A percentile compares a stretch with the other conserved stretches of the same genome.
Evolutionary conservation across 768 basidiomycete genomes (phyloP).

Genomic region (Hygrocybe coccinea): DNA sequence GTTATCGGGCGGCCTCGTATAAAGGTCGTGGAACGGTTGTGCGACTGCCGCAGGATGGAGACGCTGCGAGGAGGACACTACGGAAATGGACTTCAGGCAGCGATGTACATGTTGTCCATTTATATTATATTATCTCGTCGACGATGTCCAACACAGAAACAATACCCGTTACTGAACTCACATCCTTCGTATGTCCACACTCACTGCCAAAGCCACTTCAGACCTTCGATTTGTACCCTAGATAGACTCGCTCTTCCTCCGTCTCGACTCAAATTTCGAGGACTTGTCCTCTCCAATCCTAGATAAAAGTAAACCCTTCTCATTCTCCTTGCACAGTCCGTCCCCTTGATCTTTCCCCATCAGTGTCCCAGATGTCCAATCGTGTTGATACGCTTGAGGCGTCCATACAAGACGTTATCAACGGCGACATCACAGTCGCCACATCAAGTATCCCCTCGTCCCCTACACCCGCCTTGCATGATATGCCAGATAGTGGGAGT

Average conservation of each 20-base stretch:
- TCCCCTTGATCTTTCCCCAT: constrained; percentile 5
- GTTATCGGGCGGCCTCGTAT: too few species aligned
- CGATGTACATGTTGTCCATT: too few species aligned
- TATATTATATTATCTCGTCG: constrained; percentile 14
- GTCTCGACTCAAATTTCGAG: constrained; percentile 84
- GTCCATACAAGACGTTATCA: constrained; percentile 87
- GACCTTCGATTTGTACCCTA: constrained; percentile 24
- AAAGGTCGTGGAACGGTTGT: too few species aligned
- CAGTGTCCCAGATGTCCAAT: constrained; percentile 91
- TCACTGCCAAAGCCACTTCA: too few species aligned
- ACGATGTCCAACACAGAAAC: constrained; percentile 84
- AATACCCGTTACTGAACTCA: too few species aligned
- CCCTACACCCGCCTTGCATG: neutral
- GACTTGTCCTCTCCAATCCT: constrained; percentile 93
- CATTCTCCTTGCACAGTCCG: constrained; percentile 7
- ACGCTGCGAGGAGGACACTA: too few species aligned
- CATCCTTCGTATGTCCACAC: neutral
- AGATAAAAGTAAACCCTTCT: constrained; percentile 57
- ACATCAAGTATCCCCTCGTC: neutral
- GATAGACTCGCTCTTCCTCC: constrained; percentile 85
- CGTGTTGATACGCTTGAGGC: constrained; percentile 89
- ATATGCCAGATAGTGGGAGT: neutral
- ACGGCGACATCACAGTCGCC: neutral
- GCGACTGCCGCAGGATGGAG: too few species aligned
- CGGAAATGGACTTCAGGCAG: too few species aligned